phyloP scores from a whole-genome alignment of 306 rosid genomes.

The Prunus dulcis region DNA sequence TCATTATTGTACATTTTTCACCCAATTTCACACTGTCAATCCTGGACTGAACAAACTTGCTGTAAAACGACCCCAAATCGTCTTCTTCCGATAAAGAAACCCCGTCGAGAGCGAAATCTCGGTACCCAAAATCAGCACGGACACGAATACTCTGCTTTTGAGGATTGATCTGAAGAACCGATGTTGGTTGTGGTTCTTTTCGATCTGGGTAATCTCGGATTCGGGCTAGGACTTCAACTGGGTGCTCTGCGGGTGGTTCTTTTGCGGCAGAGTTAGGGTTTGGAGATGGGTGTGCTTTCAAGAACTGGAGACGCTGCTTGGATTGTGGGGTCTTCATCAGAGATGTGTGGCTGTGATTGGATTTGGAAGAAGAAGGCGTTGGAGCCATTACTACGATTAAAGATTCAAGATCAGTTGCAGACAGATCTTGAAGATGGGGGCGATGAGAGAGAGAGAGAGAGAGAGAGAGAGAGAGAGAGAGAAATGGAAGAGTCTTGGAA shows the following conservation, averaged over 20 bases:
- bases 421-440: neutral
- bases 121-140: conserved; percentile 86
- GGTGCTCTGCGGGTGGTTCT: conserved; percentile 74
- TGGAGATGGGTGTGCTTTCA: conserved; percentile 54
- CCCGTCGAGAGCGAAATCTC: conserved; percentile 94
- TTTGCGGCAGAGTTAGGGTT: conserved; percentile 46
- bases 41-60: conserved; percentile 76
- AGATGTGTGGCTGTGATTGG: conserved; percentile 41
- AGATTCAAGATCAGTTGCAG: conserved; percentile 23
- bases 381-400: conserved; percentile 65
- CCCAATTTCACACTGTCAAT: conserved; percentile 71
- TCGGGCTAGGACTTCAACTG: conserved; percentile 85
- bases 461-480: conserved; percentile 17
- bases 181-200: conserved; percentile 58
- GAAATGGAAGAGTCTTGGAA: conserved; percentile 14
- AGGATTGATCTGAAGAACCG: conserved; percentile 57
- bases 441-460: conserved; percentile 1
- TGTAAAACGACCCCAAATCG: conserved; percentile 62
- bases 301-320: conserved; percentile 72
- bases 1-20: conserved; percentile 92
- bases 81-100: conserved; percentile 85
- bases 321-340: conserved; percentile 75
- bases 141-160: conserved; percentile 58
- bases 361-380: conserved; percentile 84
- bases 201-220: conserved; percentile 84